Evolutionary conservation across 1,139 yeast genomes (phyloP).

Genomic region (Kodamaea ohmeri): DNA sequence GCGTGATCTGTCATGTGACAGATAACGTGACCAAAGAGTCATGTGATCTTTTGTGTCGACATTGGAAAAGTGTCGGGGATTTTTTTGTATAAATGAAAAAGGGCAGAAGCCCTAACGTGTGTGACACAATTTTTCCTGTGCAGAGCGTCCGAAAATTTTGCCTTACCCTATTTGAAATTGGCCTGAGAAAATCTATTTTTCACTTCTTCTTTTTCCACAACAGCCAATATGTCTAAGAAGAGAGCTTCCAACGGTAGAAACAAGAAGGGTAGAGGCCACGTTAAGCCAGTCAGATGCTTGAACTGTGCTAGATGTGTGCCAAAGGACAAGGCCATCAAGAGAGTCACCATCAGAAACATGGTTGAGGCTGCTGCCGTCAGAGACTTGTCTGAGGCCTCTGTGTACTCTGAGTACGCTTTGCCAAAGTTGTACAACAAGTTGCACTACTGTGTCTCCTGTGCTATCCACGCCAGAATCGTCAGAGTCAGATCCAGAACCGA

Average conservation of each 20-base stretch:
- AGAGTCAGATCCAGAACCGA: slow-evolving; percentile 99
- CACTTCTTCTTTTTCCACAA: slow-evolving; percentile 7
- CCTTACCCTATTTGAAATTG: slow-evolving; percentile 4
- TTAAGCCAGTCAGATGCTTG: slow-evolving; percentile 98
- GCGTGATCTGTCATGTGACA: slow-evolving; percentile 1
- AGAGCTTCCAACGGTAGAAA: slow-evolving; percentile 99
- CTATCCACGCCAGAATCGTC: slow-evolving; percentile 99
- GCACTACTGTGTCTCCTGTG: slow-evolving; percentile 99
- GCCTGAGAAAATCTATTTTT: slow-evolving; percentile 7
- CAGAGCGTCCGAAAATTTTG: slow-evolving; percentile 4
- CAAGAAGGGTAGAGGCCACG: slow-evolving; percentile 99
- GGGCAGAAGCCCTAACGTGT: slow-evolving; percentile 5
- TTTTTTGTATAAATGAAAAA: neutral
- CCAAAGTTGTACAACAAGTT: slow-evolving; percentile 99
- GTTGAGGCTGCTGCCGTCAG: slow-evolving; percentile 99
- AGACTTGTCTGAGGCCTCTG: slow-evolving; percentile 99
- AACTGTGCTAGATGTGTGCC: slow-evolving; percentile 99
- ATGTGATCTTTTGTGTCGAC: too few relatives aligned
- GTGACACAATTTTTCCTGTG: slow-evolving; percentile 5
- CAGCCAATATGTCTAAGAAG: slow-evolving; percentile 95
- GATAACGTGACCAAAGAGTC: slow-evolving; percentile 5
- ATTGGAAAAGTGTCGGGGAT: too few relatives aligned
- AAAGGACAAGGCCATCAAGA: slow-evolving; percentile 99
- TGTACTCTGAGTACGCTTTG: slow-evolving; percentile 97
- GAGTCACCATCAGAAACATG: slow-evolving; percentile 99